phyloP scores from a whole-genome alignment of 345 rosid genomes.

The Citrus mangshanensis region DNA sequence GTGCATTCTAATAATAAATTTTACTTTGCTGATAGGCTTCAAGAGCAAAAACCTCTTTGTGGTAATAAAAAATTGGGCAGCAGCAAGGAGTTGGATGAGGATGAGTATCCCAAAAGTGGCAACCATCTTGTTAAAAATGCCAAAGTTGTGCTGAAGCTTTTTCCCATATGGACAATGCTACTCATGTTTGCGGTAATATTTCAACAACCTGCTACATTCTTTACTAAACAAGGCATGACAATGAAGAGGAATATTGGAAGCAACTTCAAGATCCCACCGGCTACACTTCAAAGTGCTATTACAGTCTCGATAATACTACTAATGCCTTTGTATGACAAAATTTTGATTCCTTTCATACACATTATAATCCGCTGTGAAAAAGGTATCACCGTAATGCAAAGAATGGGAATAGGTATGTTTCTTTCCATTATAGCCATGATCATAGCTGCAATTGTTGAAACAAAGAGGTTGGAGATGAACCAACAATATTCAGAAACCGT shows the following conservation, averaged over 20 bases:
- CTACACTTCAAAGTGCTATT: constrained; percentile 84
- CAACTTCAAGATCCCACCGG: constrained; percentile 83
- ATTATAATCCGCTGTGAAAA: constrained; percentile 38
- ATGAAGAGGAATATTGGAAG: constrained; percentile 75
- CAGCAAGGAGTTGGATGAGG: constrained; percentile 8
- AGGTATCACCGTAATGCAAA: constrained; percentile 63
- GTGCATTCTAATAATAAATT: constrained; percentile 4
- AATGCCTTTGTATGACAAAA: constrained; percentile 73
- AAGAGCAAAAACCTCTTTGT: constrained; percentile 69
- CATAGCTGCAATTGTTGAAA: constrained; percentile 80
- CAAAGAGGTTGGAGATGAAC: constrained; percentile 50
- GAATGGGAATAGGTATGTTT: constrained; percentile 93
- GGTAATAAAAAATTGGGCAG: constrained; percentile 12
- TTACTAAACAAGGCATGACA: constrained; percentile 87
- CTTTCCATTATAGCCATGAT: constrained; percentile 78
- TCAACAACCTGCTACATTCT: constrained; percentile 84
- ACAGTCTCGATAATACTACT: constrained; percentile 83
- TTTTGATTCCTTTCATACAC: constrained; percentile 56
- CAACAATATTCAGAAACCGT: constrained; percentile 23
- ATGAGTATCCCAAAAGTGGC: constrained; percentile 18
- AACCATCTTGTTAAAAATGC: constrained; percentile 34
- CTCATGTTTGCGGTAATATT: constrained; percentile 87
- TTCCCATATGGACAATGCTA: constrained; percentile 92
- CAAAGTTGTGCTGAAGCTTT: constrained; percentile 45
- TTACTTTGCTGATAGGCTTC: constrained; percentile 47